phyloP scores from a whole-genome alignment of 495 filamentous ascomycete species.

The Hyaloscypha hepaticicola region DNA sequence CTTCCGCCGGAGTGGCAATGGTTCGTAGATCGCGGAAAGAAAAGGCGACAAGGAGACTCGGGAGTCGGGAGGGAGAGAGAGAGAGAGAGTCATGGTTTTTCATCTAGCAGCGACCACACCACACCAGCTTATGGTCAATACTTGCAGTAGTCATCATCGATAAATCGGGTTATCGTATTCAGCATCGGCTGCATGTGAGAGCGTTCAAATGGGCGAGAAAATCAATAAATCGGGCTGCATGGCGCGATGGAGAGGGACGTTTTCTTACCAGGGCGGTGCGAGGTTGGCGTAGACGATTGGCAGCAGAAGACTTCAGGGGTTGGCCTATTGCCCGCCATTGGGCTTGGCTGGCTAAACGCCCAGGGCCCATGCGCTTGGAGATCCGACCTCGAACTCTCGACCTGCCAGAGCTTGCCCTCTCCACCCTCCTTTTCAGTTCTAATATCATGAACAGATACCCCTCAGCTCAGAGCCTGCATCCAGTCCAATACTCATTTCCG shows the following conservation, averaged over 20 bases:
- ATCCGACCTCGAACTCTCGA: neutral
- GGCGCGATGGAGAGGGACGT: neutral
- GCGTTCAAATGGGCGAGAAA: constrained; percentile 8
- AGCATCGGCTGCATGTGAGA: neutral
- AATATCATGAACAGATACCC: neutral
- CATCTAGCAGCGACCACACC: neutral
- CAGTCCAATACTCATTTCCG: neutral
- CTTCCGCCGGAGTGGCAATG: neutral
- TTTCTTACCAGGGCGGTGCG: neutral
- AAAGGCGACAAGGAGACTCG: too few species aligned
- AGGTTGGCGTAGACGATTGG: neutral
- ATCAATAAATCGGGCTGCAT: constrained; percentile 9
- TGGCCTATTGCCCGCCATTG: neutral
- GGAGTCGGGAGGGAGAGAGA: neutral
- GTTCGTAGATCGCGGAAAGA: too few species aligned
- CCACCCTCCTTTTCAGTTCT: neutral
- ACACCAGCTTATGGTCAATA: neutral
- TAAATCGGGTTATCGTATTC: neutral
- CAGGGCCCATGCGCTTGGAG: neutral
- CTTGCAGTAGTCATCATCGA: too few species aligned
- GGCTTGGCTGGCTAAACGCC: neutral
- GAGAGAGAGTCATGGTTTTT: neutral
- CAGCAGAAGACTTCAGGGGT: neutral
- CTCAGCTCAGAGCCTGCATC: neutral
- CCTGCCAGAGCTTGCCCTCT: too few species aligned